phyloP scores from a whole-genome alignment of 2,329 filamentous ascomycete species.

The Juglanconis juglandina region DNA sequence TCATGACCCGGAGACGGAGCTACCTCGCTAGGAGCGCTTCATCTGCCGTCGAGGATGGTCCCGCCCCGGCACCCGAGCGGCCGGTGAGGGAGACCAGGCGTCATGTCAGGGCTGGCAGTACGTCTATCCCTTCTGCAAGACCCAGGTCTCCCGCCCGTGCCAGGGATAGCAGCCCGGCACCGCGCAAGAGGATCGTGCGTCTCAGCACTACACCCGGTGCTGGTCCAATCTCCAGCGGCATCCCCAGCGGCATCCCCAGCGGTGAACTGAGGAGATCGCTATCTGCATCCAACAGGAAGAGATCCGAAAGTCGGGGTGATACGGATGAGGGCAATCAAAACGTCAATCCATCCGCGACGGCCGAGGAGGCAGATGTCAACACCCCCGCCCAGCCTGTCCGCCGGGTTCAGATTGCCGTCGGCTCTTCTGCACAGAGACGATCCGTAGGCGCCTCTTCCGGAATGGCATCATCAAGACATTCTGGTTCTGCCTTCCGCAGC shows the following conservation, averaged over 20 bases:
- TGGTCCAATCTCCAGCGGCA: conserved; percentile 28
- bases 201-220: conserved; percentile 47
- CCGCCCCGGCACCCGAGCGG: conserved; percentile 17
- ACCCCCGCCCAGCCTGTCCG: conserved; percentile 51
- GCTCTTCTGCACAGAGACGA: conserved; percentile 44
- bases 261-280: conserved; percentile 48
- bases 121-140: conserved; percentile 38
- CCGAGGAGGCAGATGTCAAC: conserved; percentile 38
- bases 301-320: conserved; percentile 26
- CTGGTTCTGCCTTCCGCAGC: conserved; percentile 34
- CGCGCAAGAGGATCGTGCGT: conserved; percentile 54
- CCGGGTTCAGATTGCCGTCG: conserved; percentile 52
- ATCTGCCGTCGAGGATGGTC: conserved; percentile 37
- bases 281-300: conserved; percentile 32
- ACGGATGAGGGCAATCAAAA: conserved; percentile 28
- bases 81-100: conserved; percentile 32
- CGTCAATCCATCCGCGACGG: conserved; percentile 22
- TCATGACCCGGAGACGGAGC: conserved; percentile 49
- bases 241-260: conserved; percentile 31
- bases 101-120: conserved; percentile 46
- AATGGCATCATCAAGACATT: conserved; percentile 25
- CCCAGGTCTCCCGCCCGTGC: conserved; percentile 43
- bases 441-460: conserved; percentile 35
- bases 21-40: conserved; percentile 43
- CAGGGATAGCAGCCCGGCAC: conserved; percentile 48